Percentiles rank a stretch among this genome's conserved stretches.
phyloP scores from a whole-genome alignment of 2,329 filamentous ascomycete genomes.

The Canariomyces notabilis region DNA sequence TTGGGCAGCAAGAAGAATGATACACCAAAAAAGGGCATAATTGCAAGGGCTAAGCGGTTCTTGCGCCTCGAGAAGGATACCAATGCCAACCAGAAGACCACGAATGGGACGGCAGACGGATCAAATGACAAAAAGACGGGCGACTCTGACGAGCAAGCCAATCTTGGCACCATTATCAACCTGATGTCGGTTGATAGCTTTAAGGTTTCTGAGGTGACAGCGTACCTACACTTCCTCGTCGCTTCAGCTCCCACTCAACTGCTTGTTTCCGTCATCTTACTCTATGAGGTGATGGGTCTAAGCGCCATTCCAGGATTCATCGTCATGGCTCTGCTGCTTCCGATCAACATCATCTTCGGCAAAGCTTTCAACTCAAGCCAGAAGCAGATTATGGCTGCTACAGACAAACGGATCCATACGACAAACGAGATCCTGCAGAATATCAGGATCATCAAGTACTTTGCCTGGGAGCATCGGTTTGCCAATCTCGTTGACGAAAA shows the following conservation, averaged over 20 bases:
- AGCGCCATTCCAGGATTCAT: slow-evolving; percentile 91
- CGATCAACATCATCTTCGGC: slow-evolving; percentile 84
- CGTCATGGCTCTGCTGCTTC: slow-evolving; percentile 83
- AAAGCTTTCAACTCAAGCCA: slow-evolving; percentile 80
- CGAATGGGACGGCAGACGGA: slow-evolving; percentile 33
- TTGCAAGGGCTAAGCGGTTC: slow-evolving; percentile 49
- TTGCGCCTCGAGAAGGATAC: slow-evolving; percentile 56
- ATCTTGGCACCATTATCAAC: slow-evolving; percentile 97
- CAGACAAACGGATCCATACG: slow-evolving; percentile 90
- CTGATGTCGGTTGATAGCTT: slow-evolving; percentile 99
- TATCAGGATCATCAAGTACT: slow-evolving; percentile 98
- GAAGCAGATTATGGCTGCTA: slow-evolving; percentile 86
- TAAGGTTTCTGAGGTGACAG: slow-evolving; percentile 92
- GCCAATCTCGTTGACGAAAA: slow-evolving; percentile 84
- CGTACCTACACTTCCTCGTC: slow-evolving; percentile 94
- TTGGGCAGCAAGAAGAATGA: slow-evolving; percentile 51
- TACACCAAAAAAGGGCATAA: slow-evolving; percentile 34
- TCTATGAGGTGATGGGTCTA: slow-evolving; percentile 85
- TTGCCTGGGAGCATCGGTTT: slow-evolving; percentile 95
- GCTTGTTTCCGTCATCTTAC: slow-evolving; percentile 69
- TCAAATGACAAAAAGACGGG: slow-evolving; percentile 34
- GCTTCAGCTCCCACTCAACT: slow-evolving; percentile 87
- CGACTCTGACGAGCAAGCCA: slow-evolving; percentile 68
- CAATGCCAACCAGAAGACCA: slow-evolving; percentile 35
- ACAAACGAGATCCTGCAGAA: slow-evolving; percentile 97